Evolutionary conservation across 2,329 filamentous ascomycete genomes (phyloP), one percentile per base, ranked within the genome.

Genomic region (Pseudogymnoascus sp.): DNA sequence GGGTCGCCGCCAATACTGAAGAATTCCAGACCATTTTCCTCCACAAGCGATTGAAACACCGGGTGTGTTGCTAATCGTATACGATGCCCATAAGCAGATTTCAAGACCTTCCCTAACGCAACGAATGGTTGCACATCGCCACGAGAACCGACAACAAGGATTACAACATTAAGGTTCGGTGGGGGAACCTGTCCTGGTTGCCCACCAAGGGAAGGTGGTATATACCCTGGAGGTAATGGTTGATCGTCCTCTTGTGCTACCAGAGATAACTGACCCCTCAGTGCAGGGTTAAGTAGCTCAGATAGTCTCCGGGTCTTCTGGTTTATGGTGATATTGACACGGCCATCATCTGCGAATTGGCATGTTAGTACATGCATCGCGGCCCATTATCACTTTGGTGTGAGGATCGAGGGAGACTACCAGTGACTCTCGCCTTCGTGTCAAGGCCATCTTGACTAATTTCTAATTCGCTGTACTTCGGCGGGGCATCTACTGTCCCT

Each of bases 121-220:
- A 90, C 77, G 68, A 91, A 91, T 0, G 88, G 88, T 70, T 91
- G 88, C 1, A 91, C 86, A 68, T 91, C 88, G 58, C 88, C 88
- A 38, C 88, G 78, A 11, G 86, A 89, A 6, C 88, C 88, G 11
- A 90, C 86, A 22, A 90, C 87, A 67, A 90, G 88, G 59, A 91
- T 85, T 39, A 89, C 88, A 30, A 91, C 78, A 71, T 90, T 90
- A 61, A 89, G 76, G 38, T 74, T 76, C 1, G 84, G 81, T 4
- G 83, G 81, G 1, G 79, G 80, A 3, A 73, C 78, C 67, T 86
- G 81, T 2, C 80, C 82, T 6, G 84, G 83, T 58, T 78, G 77
- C 37, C 86, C 87, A 60, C 86, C 87, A 2, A 92, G 77, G 38
- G 82, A 86, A n/a, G 87, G 83, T 1, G 89, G 88, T 41, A 91